These are phyloP conservation scores for Babjeviella inositovora DNA, from an alignment of 805 yeast genomes.

Conservation along the genomic window DNA sequence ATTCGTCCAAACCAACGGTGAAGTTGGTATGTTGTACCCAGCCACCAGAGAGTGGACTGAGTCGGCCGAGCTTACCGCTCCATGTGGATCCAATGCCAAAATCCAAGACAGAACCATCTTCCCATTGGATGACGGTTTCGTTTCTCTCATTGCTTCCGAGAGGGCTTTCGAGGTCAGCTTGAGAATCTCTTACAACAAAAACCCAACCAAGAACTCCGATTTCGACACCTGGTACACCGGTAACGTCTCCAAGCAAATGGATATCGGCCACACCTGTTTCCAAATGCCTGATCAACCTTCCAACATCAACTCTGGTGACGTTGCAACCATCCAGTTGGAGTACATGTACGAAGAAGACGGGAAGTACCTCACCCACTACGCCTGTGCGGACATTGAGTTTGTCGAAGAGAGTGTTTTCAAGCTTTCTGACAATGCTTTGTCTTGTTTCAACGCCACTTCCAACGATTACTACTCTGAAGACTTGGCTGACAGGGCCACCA, in stretches of 20 bases:
- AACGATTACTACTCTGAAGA: constrained; percentile 16
- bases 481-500: constrained; percentile 6
- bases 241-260: constrained; percentile 18
- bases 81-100: constrained; percentile 23
- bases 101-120: constrained; percentile 21
- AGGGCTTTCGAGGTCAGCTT: constrained; percentile 19
- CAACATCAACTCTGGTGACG: constrained; percentile 15
- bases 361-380: constrained; percentile 22
- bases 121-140: constrained; percentile 28
- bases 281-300: constrained; percentile 23
- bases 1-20: constrained; percentile 19
- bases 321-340: constrained; percentile 26
- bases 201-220: constrained; percentile 21
- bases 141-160: constrained; percentile 23
- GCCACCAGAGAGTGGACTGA: constrained; percentile 26
- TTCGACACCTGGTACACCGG: constrained; percentile 20
- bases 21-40: constrained; percentile 22
- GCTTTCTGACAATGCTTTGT: constrained; percentile 12
- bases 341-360: constrained; percentile 24
- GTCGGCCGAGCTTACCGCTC: constrained; percentile 24
- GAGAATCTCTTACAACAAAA: constrained; percentile 18
- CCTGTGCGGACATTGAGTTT: constrained; percentile 25
- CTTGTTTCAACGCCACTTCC: constrained; percentile 24
- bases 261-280: constrained; percentile 29
- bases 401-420: constrained; percentile 23